Evolutionary conservation across 495 filamentous ascomycete species (phyloP).

Genomic region (Aspergillus haitiensis): DNA sequence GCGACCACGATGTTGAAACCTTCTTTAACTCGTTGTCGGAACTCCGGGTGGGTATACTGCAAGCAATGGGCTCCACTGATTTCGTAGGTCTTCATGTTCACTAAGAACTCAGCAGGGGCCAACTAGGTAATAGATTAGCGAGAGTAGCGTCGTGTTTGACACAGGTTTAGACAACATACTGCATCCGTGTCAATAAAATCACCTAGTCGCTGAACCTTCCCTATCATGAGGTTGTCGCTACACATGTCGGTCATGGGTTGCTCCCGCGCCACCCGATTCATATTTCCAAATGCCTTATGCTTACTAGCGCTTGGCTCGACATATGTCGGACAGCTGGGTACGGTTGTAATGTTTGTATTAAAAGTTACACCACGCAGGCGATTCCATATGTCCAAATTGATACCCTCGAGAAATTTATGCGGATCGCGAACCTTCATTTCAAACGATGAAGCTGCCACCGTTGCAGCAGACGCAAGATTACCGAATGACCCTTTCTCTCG

Average conservation of each 20-base stretch:
- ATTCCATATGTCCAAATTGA: conserved; percentile 29
- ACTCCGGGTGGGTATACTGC: conserved; percentile 39
- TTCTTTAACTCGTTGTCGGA: conserved; percentile 32
- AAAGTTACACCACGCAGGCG: conserved; percentile 10
- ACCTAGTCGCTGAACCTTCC: conserved; percentile 39
- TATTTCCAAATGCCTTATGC: neutral
- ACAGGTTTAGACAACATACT: conserved; percentile 9
- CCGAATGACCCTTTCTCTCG: conserved; percentile 39
- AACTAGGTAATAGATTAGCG: conserved; percentile 19
- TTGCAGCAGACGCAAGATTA: conserved; percentile 41
- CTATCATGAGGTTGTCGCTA: neutral
- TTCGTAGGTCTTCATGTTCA: conserved; percentile 29
- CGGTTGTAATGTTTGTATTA: neutral
- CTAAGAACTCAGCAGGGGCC: conserved; percentile 35
- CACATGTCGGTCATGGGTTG: no score
- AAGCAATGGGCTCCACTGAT: conserved; percentile 36
- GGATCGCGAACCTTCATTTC: conserved; percentile 40
- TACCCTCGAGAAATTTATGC: conserved; percentile 25
- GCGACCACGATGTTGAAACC: conserved; percentile 44
- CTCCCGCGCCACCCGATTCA: neutral
- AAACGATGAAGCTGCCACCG: conserved; percentile 45
- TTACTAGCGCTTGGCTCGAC: neutral
- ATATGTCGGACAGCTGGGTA: neutral
- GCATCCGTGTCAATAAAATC: conserved; percentile 48
- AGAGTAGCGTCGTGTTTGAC: conserved; percentile 2